A percentile compares a stretch with the other conserved stretches of the same genome.
phyloP scores from a whole-genome alignment of 805 yeast genomes.

The Teunomyces barrocoloradensis region DNA sequence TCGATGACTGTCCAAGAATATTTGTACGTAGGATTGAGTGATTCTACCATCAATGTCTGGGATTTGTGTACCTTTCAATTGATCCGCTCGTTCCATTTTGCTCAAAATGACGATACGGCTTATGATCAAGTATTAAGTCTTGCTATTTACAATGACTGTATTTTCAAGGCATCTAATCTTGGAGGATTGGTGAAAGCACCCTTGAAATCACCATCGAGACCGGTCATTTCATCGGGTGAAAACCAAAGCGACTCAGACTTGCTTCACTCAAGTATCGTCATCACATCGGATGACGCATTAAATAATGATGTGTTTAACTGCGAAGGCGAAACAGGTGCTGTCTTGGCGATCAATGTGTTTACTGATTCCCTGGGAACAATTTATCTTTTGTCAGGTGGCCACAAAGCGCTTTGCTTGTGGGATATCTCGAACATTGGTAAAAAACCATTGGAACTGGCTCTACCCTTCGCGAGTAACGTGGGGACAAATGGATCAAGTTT shows the following conservation, averaged over 20 bases:
- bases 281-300: constrained; percentile 11
- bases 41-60: constrained; percentile 78
- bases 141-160: constrained; percentile 52
- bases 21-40: constrained; percentile 77
- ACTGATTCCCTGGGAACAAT: constrained; percentile 33
- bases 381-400: constrained; percentile 67
- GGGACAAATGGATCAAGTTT: not conserved
- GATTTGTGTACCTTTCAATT: constrained; percentile 81
- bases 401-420: constrained; percentile 73
- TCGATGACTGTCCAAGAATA: constrained; percentile 65
- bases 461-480: constrained; percentile 11
- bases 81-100: constrained; percentile 42
- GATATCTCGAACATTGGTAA: constrained; percentile 37
- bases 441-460: not conserved
- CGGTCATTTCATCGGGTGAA: constrained; percentile 1
- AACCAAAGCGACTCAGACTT: constrained; percentile 7
- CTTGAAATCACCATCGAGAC: constrained; percentile 11
- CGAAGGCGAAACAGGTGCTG: constrained; percentile 35
- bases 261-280: constrained; percentile 7
- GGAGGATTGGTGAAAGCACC: constrained; percentile 37
- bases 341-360: constrained; percentile 56
- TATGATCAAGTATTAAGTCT: constrained; percentile 54
- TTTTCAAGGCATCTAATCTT: constrained; percentile 59
- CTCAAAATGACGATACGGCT: constrained; percentile 10
- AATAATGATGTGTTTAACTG: constrained; percentile 8